Evolutionary conservation across 2,329 filamentous ascomycete species (phyloP).

Genomic region (Albophoma yamanashiensis): DNA sequence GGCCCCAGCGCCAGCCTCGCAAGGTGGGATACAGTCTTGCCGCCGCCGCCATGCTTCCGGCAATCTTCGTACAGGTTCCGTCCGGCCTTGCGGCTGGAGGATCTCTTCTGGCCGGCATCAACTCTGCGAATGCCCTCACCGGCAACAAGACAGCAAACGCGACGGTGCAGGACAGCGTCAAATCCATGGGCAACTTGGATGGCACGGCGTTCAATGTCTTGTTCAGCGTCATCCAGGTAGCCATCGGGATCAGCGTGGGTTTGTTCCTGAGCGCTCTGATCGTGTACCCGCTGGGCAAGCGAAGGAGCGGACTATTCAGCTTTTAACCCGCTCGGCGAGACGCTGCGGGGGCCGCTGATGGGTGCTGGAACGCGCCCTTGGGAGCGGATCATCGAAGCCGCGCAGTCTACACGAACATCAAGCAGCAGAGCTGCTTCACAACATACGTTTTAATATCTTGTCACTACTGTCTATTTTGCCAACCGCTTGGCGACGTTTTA

Average conservation of each 20-base stretch:
- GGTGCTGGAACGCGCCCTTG: background rate
- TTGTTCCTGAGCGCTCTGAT: constrained; percentile 45
- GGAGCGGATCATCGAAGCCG: background rate
- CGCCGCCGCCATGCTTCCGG: constrained; percentile 74
- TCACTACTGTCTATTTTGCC: background rate
- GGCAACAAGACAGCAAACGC: constrained; percentile 22
- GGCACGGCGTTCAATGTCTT: constrained; percentile 42
- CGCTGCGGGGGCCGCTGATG: background rate
- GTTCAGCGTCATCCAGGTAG: constrained; percentile 48
- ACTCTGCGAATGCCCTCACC: constrained; percentile 43
- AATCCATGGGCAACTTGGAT: constrained; percentile 22
- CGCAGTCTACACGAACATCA: background rate
- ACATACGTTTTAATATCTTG: background rate
- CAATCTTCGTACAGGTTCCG: constrained; percentile 66
- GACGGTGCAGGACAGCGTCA: background rate
- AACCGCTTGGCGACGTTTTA: background rate
- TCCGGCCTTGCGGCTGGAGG: constrained; percentile 51
- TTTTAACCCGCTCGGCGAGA: constrained; percentile 23
- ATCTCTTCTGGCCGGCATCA: constrained; percentile 46
- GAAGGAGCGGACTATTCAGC: constrained; percentile 45
- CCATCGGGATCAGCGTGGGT: constrained; percentile 52
- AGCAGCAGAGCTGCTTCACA: background rate
- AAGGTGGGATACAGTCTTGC: constrained; percentile 64
- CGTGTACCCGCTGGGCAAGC: constrained; percentile 46
- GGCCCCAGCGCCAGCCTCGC: constrained; percentile 20